Conservation (phyloP, 2,329 filamentous ascomycete genomes). For the Fusarium phyllophilum region DNA sequence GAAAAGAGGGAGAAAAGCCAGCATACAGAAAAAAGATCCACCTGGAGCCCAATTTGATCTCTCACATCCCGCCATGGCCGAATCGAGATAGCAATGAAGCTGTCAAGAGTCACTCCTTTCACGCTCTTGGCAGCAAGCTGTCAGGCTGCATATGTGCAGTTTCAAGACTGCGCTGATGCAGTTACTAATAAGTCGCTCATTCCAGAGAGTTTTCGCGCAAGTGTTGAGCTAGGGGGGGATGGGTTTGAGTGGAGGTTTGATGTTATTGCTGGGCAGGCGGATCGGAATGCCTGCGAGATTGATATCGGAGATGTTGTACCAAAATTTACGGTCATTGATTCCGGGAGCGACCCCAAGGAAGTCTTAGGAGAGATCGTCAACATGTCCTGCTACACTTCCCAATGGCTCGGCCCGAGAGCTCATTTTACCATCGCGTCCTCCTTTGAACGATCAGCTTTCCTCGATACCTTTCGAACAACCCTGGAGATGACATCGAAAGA, state of each 20-base stretch:
- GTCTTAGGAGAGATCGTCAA: slow-evolving; percentile 10
- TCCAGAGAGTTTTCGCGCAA: slow-evolving; percentile 16
- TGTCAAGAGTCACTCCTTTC: background rate
- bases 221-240: background rate
- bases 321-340: background rate
- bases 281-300: slow-evolving; percentile 8
- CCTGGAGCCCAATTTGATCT: slow-evolving; percentile 19
- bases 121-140: background rate
- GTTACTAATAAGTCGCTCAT: background rate
- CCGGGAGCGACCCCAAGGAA: background rate
- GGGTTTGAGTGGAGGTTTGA: slow-evolving; percentile 2
- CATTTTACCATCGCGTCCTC: slow-evolving; percentile 1
- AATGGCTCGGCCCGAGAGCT: background rate
- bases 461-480: slow-evolving; percentile 16
- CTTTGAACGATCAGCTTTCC: slow-evolving; percentile 10
- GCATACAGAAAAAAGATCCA: slow-evolving; percentile 1
- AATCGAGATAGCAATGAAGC: slow-evolving; percentile 18
- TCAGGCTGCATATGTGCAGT: slow-evolving; percentile 24
- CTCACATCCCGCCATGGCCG: slow-evolving; percentile 13
- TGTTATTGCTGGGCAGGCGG: background rate
- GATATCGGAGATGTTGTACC: background rate
- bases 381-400: background rate
- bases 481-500: background rate
- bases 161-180: slow-evolving; percentile 7
- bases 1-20: background rate